phyloP scores from a whole-genome alignment of 2,329 filamentous ascomycete genomes.

The Trichophyton rubrum region DNA sequence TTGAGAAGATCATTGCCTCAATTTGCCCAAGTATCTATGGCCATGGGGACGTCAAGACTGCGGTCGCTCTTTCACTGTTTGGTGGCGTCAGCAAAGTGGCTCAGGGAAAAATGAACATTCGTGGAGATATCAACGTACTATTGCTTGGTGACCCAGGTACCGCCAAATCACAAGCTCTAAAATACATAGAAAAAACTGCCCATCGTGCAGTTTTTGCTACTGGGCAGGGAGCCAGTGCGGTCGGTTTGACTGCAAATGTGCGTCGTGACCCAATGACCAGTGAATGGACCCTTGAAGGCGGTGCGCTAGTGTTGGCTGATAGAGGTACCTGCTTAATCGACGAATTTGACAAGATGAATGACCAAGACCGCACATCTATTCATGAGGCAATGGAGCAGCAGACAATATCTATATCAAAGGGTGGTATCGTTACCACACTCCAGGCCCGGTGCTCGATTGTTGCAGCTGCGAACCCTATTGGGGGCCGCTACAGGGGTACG shows the following conservation, averaged over 20 bases:
- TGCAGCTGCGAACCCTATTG: slow-evolving; percentile 90
- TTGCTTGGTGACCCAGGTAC: slow-evolving; percentile 95
- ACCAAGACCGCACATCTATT: slow-evolving; percentile 93
- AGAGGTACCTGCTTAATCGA: slow-evolving; percentile 92
- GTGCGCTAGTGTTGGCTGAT: slow-evolving; percentile 87
- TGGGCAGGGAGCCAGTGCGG: slow-evolving; percentile 89
- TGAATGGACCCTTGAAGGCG: slow-evolving; percentile 96
- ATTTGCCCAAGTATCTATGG: slow-evolving; percentile 97
- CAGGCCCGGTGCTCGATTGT: slow-evolving; percentile 94
- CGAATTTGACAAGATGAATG: slow-evolving; percentile 99
- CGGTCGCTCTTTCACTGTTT: slow-evolving; percentile 84
- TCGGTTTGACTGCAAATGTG: slow-evolving; percentile 93
- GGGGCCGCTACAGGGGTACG: slow-evolving; percentile 90
- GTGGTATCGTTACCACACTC: slow-evolving; percentile 92
- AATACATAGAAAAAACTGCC: slow-evolving; percentile 95
- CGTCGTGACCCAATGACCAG: slow-evolving; percentile 87
- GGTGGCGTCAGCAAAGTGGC: slow-evolving; percentile 86
- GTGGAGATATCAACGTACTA: slow-evolving; percentile 95
- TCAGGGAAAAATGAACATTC: slow-evolving; percentile 77
- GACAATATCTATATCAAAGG: slow-evolving; percentile 97
- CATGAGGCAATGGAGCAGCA: slow-evolving; percentile 99
- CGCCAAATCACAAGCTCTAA: slow-evolving; percentile 92
- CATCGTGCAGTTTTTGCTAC: slow-evolving; percentile 96
- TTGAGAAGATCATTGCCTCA: slow-evolving; percentile 84
- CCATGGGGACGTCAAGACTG: slow-evolving; percentile 93